These are phyloP conservation scores for Pyronema omphalodes DNA, from an alignment of 495 filamentous ascomycete species.

Conservation along the genomic window DNA sequence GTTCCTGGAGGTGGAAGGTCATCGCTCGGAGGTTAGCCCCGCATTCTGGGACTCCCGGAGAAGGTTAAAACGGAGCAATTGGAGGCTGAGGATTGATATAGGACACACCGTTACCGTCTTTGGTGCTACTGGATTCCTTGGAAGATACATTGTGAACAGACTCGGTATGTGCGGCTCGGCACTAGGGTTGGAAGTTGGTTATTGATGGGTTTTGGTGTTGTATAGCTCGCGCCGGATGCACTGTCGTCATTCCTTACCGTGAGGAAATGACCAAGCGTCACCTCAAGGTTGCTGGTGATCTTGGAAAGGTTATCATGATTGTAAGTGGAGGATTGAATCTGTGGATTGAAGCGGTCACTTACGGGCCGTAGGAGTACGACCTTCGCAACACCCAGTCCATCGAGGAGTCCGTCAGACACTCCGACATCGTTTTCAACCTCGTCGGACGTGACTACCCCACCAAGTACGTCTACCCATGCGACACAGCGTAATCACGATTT, in stretches of 20 bases:
- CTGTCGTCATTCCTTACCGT: slow-evolving; percentile 78
- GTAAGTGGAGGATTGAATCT: slow-evolving; percentile 28
- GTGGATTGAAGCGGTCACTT: background rate
- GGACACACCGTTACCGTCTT: slow-evolving; percentile 95
- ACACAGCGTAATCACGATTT: too few relatives aligned
- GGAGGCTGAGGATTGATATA: slow-evolving; percentile 24
- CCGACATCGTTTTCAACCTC: slow-evolving; percentile 92
- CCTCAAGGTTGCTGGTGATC: slow-evolving; percentile 83
- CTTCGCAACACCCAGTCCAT: slow-evolving; percentile 88
- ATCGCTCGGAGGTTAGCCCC: slow-evolving; percentile 54
- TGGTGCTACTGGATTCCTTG: slow-evolving; percentile 88
- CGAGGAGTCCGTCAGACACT: slow-evolving; percentile 90
- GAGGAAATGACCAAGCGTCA: slow-evolving; percentile 97
- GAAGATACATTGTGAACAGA: slow-evolving; percentile 91
- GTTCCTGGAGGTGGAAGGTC: slow-evolving; percentile 44
- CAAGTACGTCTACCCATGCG: slow-evolving; percentile 42
- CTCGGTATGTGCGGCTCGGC: slow-evolving; percentile 45
- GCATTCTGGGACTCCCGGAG: background rate
- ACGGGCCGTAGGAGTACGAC: slow-evolving; percentile 59
- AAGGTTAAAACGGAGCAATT: background rate
- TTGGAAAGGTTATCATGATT: slow-evolving; percentile 72
- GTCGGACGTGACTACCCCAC: slow-evolving; percentile 86
- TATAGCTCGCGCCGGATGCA: slow-evolving; percentile 75
- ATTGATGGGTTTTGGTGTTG: slow-evolving; percentile 22
- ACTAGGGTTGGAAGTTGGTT: slow-evolving; percentile 3